A percentile compares a stretch with the other conserved stretches of the same genome.
Conservation (phyloP, 2,329 filamentous ascomycete species). For the Fusarium sp. region DNA sequence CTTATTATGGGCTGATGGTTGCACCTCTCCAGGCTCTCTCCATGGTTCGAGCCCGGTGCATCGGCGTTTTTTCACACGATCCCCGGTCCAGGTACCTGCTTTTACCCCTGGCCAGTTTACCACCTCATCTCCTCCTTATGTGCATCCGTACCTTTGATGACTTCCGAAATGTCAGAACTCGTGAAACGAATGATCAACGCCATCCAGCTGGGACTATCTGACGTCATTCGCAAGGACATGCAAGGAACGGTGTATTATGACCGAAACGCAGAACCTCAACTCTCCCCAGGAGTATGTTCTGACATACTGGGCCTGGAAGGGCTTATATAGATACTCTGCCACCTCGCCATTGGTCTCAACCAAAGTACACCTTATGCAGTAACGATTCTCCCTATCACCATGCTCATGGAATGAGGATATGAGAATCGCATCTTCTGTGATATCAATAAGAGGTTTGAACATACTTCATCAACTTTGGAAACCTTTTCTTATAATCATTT, state of each 20-base stretch:
- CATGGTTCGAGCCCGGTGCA: slow-evolving; percentile 38
- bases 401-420: not conserved
- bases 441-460: not conserved
- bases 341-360: not conserved
- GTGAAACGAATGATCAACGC: slow-evolving; percentile 19
- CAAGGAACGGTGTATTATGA: not conserved
- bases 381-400: not conserved
- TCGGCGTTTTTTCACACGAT: slow-evolving; percentile 16
- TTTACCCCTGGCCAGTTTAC: slow-evolving; percentile 23
- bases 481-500: not conserved
- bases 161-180: slow-evolving; percentile 2
- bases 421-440: no score
- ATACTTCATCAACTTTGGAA: not conserved
- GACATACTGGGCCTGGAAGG: not conserved
- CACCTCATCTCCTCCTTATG: slow-evolving; percentile 14
- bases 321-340: not conserved
- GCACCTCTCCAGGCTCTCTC: not conserved
- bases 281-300: not conserved
- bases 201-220: slow-evolving; percentile 16
- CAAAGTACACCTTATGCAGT: not conserved
- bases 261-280: not conserved
- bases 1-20: slow-evolving; percentile 38
- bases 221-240: slow-evolving; percentile 29
- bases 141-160: slow-evolving; percentile 13
- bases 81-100: slow-evolving; percentile 20